phyloP scores from a whole-genome alignment of 495 filamentous ascomycete genomes.

The Penicillium bovifimosum region DNA sequence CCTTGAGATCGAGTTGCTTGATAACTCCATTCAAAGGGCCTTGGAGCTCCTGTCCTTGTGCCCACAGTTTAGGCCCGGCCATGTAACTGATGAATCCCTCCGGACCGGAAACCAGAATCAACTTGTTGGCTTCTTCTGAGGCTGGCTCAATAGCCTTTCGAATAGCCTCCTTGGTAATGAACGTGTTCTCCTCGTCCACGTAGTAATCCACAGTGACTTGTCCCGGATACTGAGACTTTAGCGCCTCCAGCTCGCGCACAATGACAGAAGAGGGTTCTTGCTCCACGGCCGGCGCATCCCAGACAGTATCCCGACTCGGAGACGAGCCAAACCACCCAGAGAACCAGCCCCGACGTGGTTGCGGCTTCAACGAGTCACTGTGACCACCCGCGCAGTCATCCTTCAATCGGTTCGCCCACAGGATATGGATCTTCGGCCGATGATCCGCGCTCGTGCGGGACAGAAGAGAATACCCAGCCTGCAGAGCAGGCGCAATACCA shows the following conservation, averaged over 20 bases:
- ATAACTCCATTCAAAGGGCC: conserved; percentile 57
- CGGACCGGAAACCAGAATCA: conserved; percentile 80
- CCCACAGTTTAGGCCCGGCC: conserved; percentile 72
- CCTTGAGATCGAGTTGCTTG: conserved; percentile 45
- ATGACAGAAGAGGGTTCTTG: conserved; percentile 35
- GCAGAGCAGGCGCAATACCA: conserved; percentile 85
- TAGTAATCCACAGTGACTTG: conserved; percentile 63
- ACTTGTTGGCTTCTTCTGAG: conserved; percentile 36
- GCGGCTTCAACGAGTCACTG: conserved; percentile 24
- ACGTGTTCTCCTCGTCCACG: conserved; percentile 68
- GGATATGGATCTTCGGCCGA: conserved; percentile 48
- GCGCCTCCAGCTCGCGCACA: conserved; percentile 54
- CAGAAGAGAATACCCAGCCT: conserved; percentile 61
- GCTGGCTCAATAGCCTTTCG: conserved; percentile 26
- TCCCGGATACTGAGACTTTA: conserved; percentile 50
- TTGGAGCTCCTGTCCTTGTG: conserved; percentile 63
- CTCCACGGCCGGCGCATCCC: neutral
- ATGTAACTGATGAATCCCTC: conserved; percentile 80
- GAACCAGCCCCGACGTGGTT: conserved; percentile 28
- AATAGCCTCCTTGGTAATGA: conserved; percentile 52
- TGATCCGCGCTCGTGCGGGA: conserved; percentile 20
- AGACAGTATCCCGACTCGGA: neutral
- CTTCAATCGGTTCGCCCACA: conserved; percentile 61
- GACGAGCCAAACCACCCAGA: conserved; percentile 24
- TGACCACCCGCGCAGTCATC: conserved; percentile 53